phyloP scores from a whole-genome alignment of 1,139 yeast species.

The Diutina rugosa region DNA sequence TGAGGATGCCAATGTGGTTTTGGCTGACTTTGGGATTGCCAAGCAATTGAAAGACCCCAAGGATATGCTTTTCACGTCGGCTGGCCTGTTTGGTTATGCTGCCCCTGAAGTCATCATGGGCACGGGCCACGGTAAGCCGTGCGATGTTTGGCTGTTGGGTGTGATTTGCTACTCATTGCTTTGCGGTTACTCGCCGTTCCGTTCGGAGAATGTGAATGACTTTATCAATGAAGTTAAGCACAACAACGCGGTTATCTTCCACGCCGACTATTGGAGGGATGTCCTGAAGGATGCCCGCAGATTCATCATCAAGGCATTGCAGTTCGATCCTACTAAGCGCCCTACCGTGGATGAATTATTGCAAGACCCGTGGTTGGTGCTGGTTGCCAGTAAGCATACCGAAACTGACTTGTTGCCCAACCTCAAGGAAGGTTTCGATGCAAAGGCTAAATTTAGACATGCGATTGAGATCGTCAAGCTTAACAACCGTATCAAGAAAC shows the following conservation, averaged over 20 bases:
- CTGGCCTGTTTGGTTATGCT: conserved; percentile 89
- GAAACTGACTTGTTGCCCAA: conserved; percentile 59
- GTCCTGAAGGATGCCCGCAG: conserved; percentile 65
- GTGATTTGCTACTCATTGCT: conserved; percentile 82
- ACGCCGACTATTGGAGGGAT: conserved; percentile 75
- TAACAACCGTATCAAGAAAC: conserved; percentile 57
- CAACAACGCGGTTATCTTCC: conserved; percentile 68
- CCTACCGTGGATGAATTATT: conserved; percentile 56
- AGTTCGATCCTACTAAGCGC: conserved; percentile 49
- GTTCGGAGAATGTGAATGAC: conserved; percentile 72
- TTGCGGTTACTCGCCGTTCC: conserved; percentile 88
- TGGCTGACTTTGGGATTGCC: conserved; percentile 92
- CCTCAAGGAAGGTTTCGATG: conserved; percentile 44
- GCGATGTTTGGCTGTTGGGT: conserved; percentile 89
- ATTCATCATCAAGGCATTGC: conserved; percentile 56
- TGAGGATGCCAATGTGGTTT: conserved; percentile 52
- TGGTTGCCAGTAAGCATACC: conserved; percentile 32
- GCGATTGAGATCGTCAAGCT: conserved; percentile 76
- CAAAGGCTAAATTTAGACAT: conserved; percentile 71
- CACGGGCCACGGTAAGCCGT: conserved; percentile 79
- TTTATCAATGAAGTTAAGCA: conserved; percentile 65
- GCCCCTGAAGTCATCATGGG: conserved; percentile 82
- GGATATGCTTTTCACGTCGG: conserved; percentile 56
- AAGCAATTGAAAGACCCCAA: conserved; percentile 46
- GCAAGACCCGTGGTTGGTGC: conserved; percentile 57